Percentiles rank a stretch among this genome's conserved stretches.
Evolutionary conservation across 768 basidiomycete species (phyloP).

Genomic region (Gloeostereum incarnatum): DNA sequence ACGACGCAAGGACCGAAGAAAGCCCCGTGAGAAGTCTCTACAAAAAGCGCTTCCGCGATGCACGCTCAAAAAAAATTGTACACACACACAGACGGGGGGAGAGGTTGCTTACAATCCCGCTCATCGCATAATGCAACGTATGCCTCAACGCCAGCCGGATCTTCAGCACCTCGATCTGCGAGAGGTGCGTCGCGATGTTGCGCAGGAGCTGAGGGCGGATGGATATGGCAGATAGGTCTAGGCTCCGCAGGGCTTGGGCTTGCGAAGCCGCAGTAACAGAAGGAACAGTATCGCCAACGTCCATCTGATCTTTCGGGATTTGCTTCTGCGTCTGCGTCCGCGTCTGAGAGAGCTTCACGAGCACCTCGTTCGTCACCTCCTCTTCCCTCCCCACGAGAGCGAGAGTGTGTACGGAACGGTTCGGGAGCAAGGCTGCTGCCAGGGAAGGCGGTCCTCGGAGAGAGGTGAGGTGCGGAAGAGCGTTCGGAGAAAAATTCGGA

Average conservation of each 20-base stretch:
- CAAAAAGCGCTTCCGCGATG: slow-evolving; percentile 11
- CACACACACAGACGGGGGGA: slow-evolving; percentile 5
- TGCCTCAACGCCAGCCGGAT: slow-evolving; percentile 54
- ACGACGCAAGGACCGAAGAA: slow-evolving; percentile 44
- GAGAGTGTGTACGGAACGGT: slow-evolving; percentile 47
- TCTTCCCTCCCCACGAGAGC: slow-evolving; percentile 48
- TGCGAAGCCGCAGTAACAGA: too few species aligned
- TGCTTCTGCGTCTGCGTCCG: too few species aligned
- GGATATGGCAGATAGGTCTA: slow-evolving; percentile 54
- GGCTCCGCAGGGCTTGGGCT: slow-evolving; percentile 34
- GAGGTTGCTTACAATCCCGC: slow-evolving; percentile 49
- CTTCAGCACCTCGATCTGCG: slow-evolving; percentile 38
- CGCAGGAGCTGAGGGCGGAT: slow-evolving; percentile 48
- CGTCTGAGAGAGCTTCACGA: too few species aligned
- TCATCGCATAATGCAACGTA: slow-evolving; percentile 54
- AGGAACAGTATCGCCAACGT: too few species aligned
- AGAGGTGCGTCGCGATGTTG: slow-evolving; percentile 42
- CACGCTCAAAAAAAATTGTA: slow-evolving; percentile 3
- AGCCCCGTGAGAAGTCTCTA: slow-evolving; percentile 52
- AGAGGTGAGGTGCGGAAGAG: slow-evolving; percentile 37
- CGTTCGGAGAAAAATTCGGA: too few species aligned
- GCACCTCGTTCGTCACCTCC: too few species aligned
- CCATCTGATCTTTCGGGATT: too few species aligned
- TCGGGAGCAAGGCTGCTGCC: slow-evolving; percentile 53
- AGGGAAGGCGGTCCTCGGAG: slow-evolving; percentile 54